Base-by-base conservation (phyloP, 768 basidiomycete genomes). In the Tricholoma furcatifolium region DNA sequence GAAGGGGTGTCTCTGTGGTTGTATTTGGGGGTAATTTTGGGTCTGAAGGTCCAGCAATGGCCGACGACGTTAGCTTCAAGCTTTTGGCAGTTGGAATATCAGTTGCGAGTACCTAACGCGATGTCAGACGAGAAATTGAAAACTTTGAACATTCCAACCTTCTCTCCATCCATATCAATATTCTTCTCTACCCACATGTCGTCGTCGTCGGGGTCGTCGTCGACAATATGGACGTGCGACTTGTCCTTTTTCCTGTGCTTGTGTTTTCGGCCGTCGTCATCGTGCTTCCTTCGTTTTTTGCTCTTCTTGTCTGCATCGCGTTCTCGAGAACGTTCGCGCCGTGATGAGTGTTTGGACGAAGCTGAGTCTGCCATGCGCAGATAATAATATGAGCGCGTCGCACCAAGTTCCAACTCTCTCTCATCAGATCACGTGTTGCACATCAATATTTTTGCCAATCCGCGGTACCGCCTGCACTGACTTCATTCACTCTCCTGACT, bases 121-220 rank as follows among this genome's bases (percentile, higher is more conserved):
- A 56, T 43, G 31, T 31, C 46, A 59, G 54, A 53, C 56, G 59
- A 42, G 50, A 38, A 14, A 31, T 39, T 18, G 21, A 42, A 48
- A 14, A 42, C 44, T 23, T n/a, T 47, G 47, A 17, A 7, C 20
- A 8, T 38, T 38, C 36, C 14, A 38, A 91, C 89, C 64, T 77
- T 74, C 68, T 89, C 87, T 15, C 87, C 85, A 47, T 87, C 87
- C 72, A 84, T 80, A 62, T 85, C 84, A 34, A 92, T 83, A 60
- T 91, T 90, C 75, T 91, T 92, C 73, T 93, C 93, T 20, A 85
- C 79, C 93, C 93, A 94, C 73, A 91, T 80, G 50, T 85, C 85
- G 15, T 85, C 83, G 64, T 84, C 85, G 55, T 83, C 74, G 14
- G 79, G 76, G 63, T 93, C 87, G 60, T 93, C 89, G 64, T 91